These are phyloP conservation scores for Rhizopogon vinicolor DNA, from an alignment of 768 basidiomycete genomes.

Conservation along the genomic window DNA sequence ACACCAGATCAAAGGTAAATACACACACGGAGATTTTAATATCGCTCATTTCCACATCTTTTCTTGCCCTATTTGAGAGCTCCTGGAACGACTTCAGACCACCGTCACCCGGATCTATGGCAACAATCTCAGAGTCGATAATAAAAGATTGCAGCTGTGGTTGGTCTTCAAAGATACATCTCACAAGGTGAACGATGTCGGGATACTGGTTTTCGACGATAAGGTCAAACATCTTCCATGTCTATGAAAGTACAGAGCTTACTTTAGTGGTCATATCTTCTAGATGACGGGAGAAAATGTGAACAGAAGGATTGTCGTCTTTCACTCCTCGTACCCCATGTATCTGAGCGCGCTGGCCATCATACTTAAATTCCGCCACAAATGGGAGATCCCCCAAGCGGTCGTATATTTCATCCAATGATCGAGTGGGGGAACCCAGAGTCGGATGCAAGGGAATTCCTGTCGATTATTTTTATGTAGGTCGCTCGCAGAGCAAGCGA, in stretches of 20 bases:
- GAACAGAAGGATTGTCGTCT: slow-evolving; percentile 34
- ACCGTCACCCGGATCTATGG: slow-evolving; percentile 62
- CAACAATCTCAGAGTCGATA: slow-evolving; percentile 85
- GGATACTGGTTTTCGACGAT: slow-evolving; percentile 57
- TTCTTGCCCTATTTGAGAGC: slow-evolving; percentile 77
- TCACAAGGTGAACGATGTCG: slow-evolving; percentile 62
- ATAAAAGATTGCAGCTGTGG: slow-evolving; percentile 58
- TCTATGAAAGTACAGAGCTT: slow-evolving; percentile 7
- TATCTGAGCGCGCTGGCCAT: slow-evolving; percentile 84
- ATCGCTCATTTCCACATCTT: slow-evolving; percentile 72
- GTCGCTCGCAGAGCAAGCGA: slow-evolving; percentile 1
- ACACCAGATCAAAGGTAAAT: slow-evolving; percentile 88
- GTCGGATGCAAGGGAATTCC: slow-evolving; percentile 85
- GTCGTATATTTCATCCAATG: slow-evolving; percentile 79
- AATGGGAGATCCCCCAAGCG: slow-evolving; percentile 64
- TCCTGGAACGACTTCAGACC: slow-evolving; percentile 80
- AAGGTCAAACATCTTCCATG: slow-evolving; percentile 5
- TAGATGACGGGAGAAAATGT: slow-evolving; percentile 83
- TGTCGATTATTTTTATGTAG: slow-evolving; percentile 18
- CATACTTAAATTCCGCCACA: slow-evolving; percentile 88
- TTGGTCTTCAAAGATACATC: slow-evolving; percentile 41
- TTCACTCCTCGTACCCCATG: slow-evolving; percentile 38
- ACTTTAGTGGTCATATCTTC: slow-evolving; percentile 93
- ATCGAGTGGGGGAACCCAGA: slow-evolving; percentile 82
- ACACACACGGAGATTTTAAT: slow-evolving; percentile 80